A percentile compares a stretch with the other conserved stretches of the same genome.
These are phyloP conservation scores for Fusarium poae DNA, from an alignment of 2,329 filamentous ascomycete genomes.

Conservation along the genomic window DNA sequence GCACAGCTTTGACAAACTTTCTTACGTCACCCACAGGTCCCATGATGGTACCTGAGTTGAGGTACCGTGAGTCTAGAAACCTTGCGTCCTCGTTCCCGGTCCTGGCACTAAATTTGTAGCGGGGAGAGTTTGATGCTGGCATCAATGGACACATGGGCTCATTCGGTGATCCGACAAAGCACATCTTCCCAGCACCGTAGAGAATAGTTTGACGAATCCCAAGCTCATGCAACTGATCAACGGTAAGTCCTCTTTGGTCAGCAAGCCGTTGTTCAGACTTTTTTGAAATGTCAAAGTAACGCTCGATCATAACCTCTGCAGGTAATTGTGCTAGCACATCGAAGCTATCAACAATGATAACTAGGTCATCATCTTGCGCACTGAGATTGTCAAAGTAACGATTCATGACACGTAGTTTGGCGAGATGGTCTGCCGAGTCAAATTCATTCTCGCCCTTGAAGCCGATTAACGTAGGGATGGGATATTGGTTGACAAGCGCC, in stretches of 20 bases:
- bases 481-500: constrained; percentile 38
- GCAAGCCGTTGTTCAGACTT: constrained; percentile 36
- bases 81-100: neutral
- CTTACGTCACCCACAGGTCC: constrained; percentile 1
- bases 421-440: constrained; percentile 38
- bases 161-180: constrained; percentile 19
- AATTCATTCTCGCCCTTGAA: constrained; percentile 40
- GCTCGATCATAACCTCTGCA: constrained; percentile 38
- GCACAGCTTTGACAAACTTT: constrained; percentile 1
- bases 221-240: constrained; percentile 16
- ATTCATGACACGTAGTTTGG: constrained; percentile 35
- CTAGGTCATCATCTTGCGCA: constrained; percentile 36
- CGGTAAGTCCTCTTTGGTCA: constrained; percentile 33
- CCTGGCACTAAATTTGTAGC: constrained; percentile 26
- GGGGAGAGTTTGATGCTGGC: constrained; percentile 30
- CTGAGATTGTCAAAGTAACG: constrained; percentile 28
- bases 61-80: constrained; percentile 1
- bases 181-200: constrained; percentile 41
- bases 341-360: constrained; percentile 42
- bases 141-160: constrained; percentile 40
- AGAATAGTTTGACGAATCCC: constrained; percentile 38
- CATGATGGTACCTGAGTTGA: constrained; percentile 12
- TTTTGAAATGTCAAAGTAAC: constrained; percentile 37
- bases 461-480: constrained; percentile 34
- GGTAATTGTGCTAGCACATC: constrained; percentile 46